phyloP scores from a whole-genome alignment of 2,329 filamentous ascomycete species.

The Zopfia rhizophila region DNA sequence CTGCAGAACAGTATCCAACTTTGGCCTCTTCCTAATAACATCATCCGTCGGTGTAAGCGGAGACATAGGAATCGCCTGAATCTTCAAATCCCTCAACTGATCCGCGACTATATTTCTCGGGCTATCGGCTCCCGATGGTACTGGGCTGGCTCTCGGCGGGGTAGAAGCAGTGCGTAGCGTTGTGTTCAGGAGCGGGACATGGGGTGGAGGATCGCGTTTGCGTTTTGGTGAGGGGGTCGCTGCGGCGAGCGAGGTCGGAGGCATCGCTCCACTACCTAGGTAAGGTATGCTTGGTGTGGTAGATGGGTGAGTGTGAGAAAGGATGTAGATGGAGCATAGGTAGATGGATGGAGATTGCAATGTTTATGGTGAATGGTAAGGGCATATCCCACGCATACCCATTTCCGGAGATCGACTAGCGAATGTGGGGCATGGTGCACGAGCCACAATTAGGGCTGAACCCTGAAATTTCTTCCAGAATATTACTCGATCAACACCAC shows the following conservation, averaged over 20 bases:
- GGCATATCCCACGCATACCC: conserved; percentile 11
- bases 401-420: conserved; percentile 25
- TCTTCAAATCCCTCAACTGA: conserved; percentile 46
- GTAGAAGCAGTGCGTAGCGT: conserved; percentile 37
- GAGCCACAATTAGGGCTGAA: conserved; percentile 28
- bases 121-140: conserved; percentile 39
- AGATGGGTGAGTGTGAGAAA: no score
- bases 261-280: no score
- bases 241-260: conserved; percentile 42
- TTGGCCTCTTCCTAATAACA: conserved; percentile 48
- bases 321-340: no score
- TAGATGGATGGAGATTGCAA: no score
- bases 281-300: conserved; percentile 4
- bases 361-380: conserved; percentile 19
- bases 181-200: conserved; percentile 44
- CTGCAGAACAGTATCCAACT: conserved; percentile 38
- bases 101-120: conserved; percentile 50
- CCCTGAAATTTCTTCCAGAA: no score
- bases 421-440: conserved; percentile 31
- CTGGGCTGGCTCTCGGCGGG: conserved; percentile 34
- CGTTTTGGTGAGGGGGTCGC: conserved; percentile 50
- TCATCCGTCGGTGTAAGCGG: conserved; percentile 48
- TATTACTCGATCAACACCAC: no score
- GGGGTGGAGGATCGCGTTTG: conserved; percentile 47
- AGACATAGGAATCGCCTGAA: conserved; percentile 42